Evolutionary conservation across 345 rosid species (phyloP), one percentile per base, ranked within the genome.

Genomic region (Aquilaria sinensis): DNA sequence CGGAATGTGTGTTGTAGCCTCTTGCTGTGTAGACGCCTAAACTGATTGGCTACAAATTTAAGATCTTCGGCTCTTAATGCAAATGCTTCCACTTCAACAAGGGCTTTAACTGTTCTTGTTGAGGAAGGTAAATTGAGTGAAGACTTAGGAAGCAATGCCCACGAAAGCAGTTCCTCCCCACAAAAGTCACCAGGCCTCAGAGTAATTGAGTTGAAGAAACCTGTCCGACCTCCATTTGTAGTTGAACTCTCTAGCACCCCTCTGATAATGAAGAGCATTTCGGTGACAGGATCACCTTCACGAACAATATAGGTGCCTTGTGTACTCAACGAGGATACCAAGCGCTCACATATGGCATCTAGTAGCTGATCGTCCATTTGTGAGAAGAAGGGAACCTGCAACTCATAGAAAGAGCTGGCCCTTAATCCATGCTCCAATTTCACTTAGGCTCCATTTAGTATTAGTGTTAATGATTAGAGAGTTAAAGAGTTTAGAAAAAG

Each of bases 301-400:
- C 86, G 77, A 57, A 77, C 86, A 49, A 81, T 75, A 67, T 75
- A 85, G 58, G 83, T 85, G 53, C 88, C 83, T 75, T 77, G 77
- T 2, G 88, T 81, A 61, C 84, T 78, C 62, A 85, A 60, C 63
- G 81, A 83, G 49, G 86, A 83, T 16, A 72, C 81, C 50, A 80
- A 63, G 0, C 83, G 76, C 77, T 83, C 91, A 7, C 91, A 85
- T 65, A 85, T 85, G 29, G 91, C 88, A 43, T 80, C 91, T 64
- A 83, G 84, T 67, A 85, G 68, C 8, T 78, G 88, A 72, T 81
- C 88, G 61, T 83, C 86, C 86, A 85, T 83, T 62, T 80, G 82
- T 32, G 88, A 81, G 76, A 85, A 85, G 13, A 85, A 60, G 0
- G 86, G 88, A 33, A 85, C 85, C 90, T 82, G 73, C 62, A 70